These are phyloP conservation scores for Protea cynaroides DNA, from an alignment of 164 flowering plant genomes.

Conservation along the genomic window DNA sequence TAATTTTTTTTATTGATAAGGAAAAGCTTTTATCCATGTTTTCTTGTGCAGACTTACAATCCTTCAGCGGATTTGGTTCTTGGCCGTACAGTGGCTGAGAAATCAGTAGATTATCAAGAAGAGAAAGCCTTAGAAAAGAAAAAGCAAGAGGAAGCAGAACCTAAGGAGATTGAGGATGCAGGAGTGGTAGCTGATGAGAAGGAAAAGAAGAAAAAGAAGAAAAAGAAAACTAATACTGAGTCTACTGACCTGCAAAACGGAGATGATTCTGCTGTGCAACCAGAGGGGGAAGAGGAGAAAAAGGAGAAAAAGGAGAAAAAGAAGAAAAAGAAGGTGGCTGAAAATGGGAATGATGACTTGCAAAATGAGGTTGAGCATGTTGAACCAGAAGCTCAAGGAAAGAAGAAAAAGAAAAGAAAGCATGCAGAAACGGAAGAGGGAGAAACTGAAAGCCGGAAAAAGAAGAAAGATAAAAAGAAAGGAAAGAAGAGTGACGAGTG, in stretches of 20 bases:
- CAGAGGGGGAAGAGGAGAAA: slow-evolving; percentile 18
- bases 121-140: slow-evolving; percentile 21
- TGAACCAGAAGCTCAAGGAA: slow-evolving; percentile 18
- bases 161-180: slow-evolving; percentile 10
- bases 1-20: neutral
- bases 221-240: slow-evolving; percentile 24
- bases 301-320: slow-evolving; percentile 13
- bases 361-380: slow-evolving; percentile 12
- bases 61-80: slow-evolving; percentile 65
- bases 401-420: slow-evolving; percentile 53
- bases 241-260: slow-evolving; percentile 10
- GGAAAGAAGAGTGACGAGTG: slow-evolving; percentile 24
- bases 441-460: slow-evolving; percentile 26
- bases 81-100: slow-evolving; percentile 10
- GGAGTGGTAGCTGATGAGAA: slow-evolving; percentile 22
- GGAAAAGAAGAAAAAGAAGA: slow-evolving; percentile 51
- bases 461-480: slow-evolving; percentile 48
- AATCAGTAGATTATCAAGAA: neutral
- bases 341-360: slow-evolving; percentile 7
- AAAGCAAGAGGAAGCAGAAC: slow-evolving; percentile 23
- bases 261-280: slow-evolving; percentile 13
- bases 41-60: slow-evolving; percentile 56
- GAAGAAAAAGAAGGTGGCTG: slow-evolving; percentile 29
- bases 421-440: slow-evolving; percentile 30
- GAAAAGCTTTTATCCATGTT: neutral